Evolutionary conservation across 495 filamentous ascomycete genomes (phyloP).

Genomic region (Elasticomyces elasticus): DNA sequence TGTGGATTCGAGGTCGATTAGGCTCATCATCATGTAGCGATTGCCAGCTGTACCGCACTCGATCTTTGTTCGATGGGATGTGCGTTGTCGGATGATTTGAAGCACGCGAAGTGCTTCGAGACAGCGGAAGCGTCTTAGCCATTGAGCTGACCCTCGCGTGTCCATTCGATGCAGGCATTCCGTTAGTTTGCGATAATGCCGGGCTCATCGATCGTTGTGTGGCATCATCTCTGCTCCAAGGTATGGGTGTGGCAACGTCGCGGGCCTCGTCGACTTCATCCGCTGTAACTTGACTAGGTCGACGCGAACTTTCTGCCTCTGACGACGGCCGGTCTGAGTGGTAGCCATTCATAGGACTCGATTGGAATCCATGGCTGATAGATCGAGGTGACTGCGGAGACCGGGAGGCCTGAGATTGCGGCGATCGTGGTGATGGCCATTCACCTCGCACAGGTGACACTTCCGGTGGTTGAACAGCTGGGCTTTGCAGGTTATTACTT

Average conservation of each 20-base stretch:
- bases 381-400: background rate
- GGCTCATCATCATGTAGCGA: constrained; percentile 20
- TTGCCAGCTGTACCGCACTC: constrained; percentile 24
- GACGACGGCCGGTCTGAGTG: background rate
- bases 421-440: background rate
- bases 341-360: background rate
- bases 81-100: constrained; percentile 12
- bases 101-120: constrained; percentile 6
- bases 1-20: constrained; percentile 21
- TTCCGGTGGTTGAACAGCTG: background rate
- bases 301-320: background rate
- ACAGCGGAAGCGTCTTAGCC: constrained; percentile 4
- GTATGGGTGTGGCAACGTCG: constrained; percentile 11
- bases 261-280: constrained; percentile 8
- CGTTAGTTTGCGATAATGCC: background rate
- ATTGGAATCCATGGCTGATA: background rate
- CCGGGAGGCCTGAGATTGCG: background rate
- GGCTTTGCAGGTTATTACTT: background rate
- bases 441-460: constrained; percentile 1
- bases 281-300: background rate
- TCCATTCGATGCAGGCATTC: constrained; percentile 2
- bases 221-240: background rate
- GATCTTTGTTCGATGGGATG: constrained; percentile 6
- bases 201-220: background rate
- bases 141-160: constrained; percentile 7